Evolutionary conservation across 2,329 filamentous ascomycete genomes (phyloP), one percentile per base, ranked within the genome.

Genomic region (Grosmannia clavigera): DNA sequence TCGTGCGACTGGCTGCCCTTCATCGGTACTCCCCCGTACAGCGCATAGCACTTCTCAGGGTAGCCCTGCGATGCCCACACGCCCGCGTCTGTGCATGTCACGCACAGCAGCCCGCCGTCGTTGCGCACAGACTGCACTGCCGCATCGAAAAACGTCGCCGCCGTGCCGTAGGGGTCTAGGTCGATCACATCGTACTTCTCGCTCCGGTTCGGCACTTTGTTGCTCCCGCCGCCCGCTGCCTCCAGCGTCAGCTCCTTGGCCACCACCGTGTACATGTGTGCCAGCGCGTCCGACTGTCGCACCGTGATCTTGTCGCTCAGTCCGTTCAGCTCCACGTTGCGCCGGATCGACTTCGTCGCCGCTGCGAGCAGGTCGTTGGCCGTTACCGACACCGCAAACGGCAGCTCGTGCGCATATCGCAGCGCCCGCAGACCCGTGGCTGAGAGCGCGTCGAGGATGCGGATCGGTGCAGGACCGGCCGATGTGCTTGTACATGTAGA

Each of bases 51-150:
- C 76, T 99, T 99, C 71, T 99, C 94, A 2, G 89, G 85, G 69
- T 97, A 99, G 60, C 92, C 90, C 66, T 90, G 88, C 0, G 92
- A 96, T 1, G 92, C 92, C 81, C 92, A 99, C 2, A 99, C 90
- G 11, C 88, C 91, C 11, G 92, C 92, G 71, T 99, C 94, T 0
- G 94, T 99, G 73, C 94, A 99, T 1, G 94, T 99, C 5, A 99
- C 88, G 70, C 92, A 96, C 5, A 99, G 80, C 48, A 99, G 78
- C 4, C 94, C 94, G 1, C 92, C 92, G 66, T 96, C 90, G 64
- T 87, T 82, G 56, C 81, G 84, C 9, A 96, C 81, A 1, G 89
- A 84, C 73, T 96, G 92, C 10, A 99, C 78, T 1, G 94, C 91
- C 1, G 90, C 85, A 70, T 99, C 94, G 59, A 99, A 81, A 72